phyloP scores from a whole-genome alignment of 306 rosid genomes.

The Glycine tomentella region DNA sequence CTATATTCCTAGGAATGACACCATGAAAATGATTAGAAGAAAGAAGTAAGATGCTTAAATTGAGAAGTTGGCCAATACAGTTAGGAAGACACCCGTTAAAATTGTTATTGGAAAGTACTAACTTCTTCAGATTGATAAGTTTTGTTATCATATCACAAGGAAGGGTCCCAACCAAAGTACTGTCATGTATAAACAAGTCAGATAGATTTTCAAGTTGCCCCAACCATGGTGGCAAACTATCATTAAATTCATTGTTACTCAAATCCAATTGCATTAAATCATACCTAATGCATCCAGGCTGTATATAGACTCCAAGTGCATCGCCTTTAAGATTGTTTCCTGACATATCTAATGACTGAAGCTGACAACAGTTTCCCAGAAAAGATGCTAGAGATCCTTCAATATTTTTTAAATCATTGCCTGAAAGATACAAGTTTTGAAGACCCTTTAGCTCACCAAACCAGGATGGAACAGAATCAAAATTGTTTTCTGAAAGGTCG shows the following conservation, averaged over 20 bases:
- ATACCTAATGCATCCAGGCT: constrained; percentile 8
- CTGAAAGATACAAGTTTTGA: background rate
- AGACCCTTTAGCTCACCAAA: constrained; percentile 26
- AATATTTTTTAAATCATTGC: constrained; percentile 2
- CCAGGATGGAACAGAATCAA: constrained; percentile 40
- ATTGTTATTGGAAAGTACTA: constrained; percentile 12
- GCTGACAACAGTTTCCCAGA: constrained; percentile 25
- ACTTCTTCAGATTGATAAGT: constrained; percentile 5
- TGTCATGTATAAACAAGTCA: background rate
- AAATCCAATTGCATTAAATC: constrained; percentile 9
- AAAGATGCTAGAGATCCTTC: constrained; percentile 22
- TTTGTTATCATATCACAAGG: constrained; percentile 33
- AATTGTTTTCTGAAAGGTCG: constrained; percentile 14
- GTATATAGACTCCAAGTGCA: background rate
- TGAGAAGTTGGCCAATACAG: constrained; percentile 28
- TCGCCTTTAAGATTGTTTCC: constrained; percentile 34
- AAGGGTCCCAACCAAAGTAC: background rate
- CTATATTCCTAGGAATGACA: constrained; percentile 38
- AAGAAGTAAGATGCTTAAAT: background rate
- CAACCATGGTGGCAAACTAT: constrained; percentile 26
- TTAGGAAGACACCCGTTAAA: constrained; percentile 37
- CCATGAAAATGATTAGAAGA: constrained; percentile 45
- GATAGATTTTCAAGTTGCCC: constrained; percentile 23
- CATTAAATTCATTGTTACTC: background rate
- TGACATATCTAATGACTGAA: constrained; percentile 10